phyloP scores from a whole-genome alignment of 116 monocot species.

The Cymodocea nodosa region DNA sequence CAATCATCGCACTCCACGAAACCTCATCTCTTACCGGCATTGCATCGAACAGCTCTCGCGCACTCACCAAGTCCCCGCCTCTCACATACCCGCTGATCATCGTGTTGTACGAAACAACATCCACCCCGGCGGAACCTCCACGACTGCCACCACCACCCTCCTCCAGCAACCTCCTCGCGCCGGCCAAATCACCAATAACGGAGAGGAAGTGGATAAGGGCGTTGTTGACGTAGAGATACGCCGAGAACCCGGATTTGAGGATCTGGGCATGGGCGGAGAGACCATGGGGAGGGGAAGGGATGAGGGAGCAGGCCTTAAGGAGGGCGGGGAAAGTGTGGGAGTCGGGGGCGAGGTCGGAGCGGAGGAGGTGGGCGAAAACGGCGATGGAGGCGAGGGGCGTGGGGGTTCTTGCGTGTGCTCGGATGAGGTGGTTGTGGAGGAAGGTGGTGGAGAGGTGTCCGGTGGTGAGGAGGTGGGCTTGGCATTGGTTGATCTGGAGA shows the following conservation, averaged over 20 bases:
- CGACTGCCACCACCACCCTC: background rate
- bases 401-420: constrained; percentile 8
- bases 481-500: constrained; percentile 7
- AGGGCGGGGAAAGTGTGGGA: constrained; percentile 19
- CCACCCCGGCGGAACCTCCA: background rate
- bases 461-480: constrained; percentile 6
- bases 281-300: constrained; percentile 6
- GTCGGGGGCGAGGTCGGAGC: constrained; percentile 9
- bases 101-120: constrained; percentile 15
- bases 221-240: constrained; percentile 11
- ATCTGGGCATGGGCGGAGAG: constrained; percentile 9
- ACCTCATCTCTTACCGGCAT: constrained; percentile 19
- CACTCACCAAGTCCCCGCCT: constrained; percentile 6
- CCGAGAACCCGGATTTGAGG: constrained; percentile 4
- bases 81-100: constrained; percentile 16
- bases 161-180: constrained; percentile 1
- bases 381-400: constrained; percentile 2
- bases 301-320: constrained; percentile 11
- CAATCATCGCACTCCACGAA: constrained; percentile 22
- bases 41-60: constrained; percentile 16
- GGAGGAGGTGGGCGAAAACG: constrained; percentile 16
- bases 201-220: constrained; percentile 21
- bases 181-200: background rate
- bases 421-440: constrained; percentile 18
- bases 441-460: constrained; percentile 13